Evolutionary conservation across 345 rosid genomes (phyloP).

Genomic region (Arabidopsis thaliana): TAIR10.1 NC_003074.8:19800501-19801000

Average conservation of each 20-base stretch:
- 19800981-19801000: not conserved
- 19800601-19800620: constrained; percentile 70
- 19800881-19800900: not conserved
- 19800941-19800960: not conserved
- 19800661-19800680: constrained; percentile 59
- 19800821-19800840: not conserved
- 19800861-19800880: not conserved
- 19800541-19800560: constrained; percentile 51
- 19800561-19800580: constrained; percentile 61
- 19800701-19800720: not conserved
- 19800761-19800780: not conserved
- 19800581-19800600: constrained; percentile 75
- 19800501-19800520: constrained; percentile 70
- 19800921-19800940: not conserved
- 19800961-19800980: not conserved
- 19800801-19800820: too few relatives aligned
- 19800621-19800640: constrained; percentile 61
- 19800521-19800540: constrained; percentile 63
- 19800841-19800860: not conserved
- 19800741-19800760: not conserved
- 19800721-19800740: not conserved
- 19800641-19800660: constrained; percentile 50
- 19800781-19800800: not conserved
- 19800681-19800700: constrained; percentile 59
- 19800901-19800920: not conserved